A percentile compares a stretch with the other conserved stretches of the same genome.
Evolutionary conservation across 192 early-diverging fungal genomes (phyloP).

Genomic region (Anaeromyces robustus): DNA sequence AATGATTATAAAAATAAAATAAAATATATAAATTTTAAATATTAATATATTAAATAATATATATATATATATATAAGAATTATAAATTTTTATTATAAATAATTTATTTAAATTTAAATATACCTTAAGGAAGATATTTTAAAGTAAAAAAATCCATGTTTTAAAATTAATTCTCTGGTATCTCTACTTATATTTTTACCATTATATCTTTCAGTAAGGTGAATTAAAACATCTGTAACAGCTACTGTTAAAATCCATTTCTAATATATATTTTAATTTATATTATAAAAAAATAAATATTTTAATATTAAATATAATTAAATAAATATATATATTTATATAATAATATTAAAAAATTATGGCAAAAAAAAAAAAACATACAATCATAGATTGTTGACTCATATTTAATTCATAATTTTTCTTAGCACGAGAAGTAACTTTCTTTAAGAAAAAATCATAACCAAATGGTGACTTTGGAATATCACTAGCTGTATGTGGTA

Average conservation of each 20-base stretch:
- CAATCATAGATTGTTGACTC: too few relatives aligned
- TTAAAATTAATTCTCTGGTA: slow-evolving; percentile 17
- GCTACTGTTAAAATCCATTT: too few relatives aligned
- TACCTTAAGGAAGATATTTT: slow-evolving; percentile 1
- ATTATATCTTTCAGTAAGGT: too few relatives aligned
- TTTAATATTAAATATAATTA: slow-evolving; percentile 2
- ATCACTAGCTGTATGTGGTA: slow-evolving; percentile 25
- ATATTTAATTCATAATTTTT: slow-evolving; percentile 7
- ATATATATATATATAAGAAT: too few relatives aligned
- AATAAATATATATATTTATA: background rate
- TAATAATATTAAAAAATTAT: background rate
- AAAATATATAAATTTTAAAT: slow-evolving; percentile 1
- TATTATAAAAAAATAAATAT: slow-evolving; percentile 4
- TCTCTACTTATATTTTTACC: slow-evolving; percentile 3
- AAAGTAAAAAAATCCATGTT: slow-evolving; percentile 23
- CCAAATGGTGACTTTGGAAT: slow-evolving; percentile 25
- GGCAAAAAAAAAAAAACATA: slow-evolving; percentile 12
- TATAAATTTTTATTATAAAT: background rate
- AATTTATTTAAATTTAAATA: background rate
- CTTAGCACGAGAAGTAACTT: slow-evolving; percentile 9
- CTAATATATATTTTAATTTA: slow-evolving; percentile 6
- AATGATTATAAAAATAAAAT: slow-evolving; percentile 7
- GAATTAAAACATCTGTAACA: too few relatives aligned
- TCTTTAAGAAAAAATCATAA: slow-evolving; percentile 20
- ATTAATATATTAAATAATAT: too few relatives aligned